These are phyloP conservation scores for Alternaria solani DNA, from an alignment of 2,329 filamentous ascomycete species.

Conservation along the genomic window DNA sequence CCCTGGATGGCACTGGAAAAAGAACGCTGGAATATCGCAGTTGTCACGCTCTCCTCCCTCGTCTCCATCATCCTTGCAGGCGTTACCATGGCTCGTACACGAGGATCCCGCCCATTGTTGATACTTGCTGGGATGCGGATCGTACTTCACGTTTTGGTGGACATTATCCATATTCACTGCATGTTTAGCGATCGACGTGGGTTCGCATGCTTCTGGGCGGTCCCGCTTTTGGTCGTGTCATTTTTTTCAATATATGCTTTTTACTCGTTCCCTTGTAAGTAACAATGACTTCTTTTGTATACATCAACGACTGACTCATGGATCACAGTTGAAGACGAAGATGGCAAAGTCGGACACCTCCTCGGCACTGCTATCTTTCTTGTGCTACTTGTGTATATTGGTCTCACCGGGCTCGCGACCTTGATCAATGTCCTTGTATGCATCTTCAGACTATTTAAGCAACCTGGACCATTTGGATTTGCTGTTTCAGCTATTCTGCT, in stretches of 20 bases:
- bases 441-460: neutral
- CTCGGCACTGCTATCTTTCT: neutral
- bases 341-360: slow-evolving; percentile 1
- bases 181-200: slow-evolving; percentile 2
- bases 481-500: neutral
- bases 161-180: slow-evolving; percentile 7
- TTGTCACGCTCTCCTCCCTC: slow-evolving; percentile 9
- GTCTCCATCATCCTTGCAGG: slow-evolving; percentile 10
- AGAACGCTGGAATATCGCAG: slow-evolving; percentile 1
- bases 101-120: slow-evolving; percentile 2
- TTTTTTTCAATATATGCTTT: slow-evolving; percentile 13
- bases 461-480: neutral
- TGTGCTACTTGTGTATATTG: slow-evolving; percentile 2
- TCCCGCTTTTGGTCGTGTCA: slow-evolving; percentile 6
- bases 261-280: slow-evolving; percentile 14
- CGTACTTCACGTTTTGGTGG: slow-evolving; percentile 7
- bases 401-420: slow-evolving; percentile 4
- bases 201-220: neutral
- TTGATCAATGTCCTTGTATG: neutral
- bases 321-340: neutral
- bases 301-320: neutral
- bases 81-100: slow-evolving; percentile 10
- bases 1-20: slow-evolving; percentile 2
- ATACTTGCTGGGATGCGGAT: slow-evolving; percentile 16
- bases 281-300: neutral